Conservation (phyloP, 2,329 filamentous ascomycete species). For the Xylariaceae sp. region DNA sequence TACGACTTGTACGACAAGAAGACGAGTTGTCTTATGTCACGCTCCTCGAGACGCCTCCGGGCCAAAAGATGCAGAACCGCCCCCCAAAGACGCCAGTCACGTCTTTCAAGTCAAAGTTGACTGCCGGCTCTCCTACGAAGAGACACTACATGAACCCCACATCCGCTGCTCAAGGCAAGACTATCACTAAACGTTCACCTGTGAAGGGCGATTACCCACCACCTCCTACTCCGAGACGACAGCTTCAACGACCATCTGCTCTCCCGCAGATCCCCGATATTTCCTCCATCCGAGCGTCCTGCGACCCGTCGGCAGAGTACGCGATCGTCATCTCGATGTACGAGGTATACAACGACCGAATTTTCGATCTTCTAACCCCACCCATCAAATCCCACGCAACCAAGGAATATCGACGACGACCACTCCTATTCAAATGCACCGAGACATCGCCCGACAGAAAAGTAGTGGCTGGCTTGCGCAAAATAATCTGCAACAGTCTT, state of each 20-base stretch:
- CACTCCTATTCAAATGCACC: slow-evolving; percentile 87
- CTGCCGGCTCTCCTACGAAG: slow-evolving; percentile 25
- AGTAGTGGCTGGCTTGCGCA: slow-evolving; percentile 85
- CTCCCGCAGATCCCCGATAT: slow-evolving; percentile 74
- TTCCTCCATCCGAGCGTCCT: slow-evolving; percentile 61
- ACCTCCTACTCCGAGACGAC: slow-evolving; percentile 56
- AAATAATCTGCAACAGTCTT: slow-evolving; percentile 79
- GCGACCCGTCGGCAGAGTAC: slow-evolving; percentile 72
- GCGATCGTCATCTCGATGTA: slow-evolving; percentile 94
- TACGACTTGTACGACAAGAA: slow-evolving; percentile 39
- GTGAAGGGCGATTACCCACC: slow-evolving; percentile 48
- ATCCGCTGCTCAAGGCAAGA: slow-evolving; percentile 42
- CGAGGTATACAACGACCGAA: slow-evolving; percentile 97
- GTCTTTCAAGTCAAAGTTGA: slow-evolving; percentile 29
- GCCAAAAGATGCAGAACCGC: slow-evolving; percentile 11
- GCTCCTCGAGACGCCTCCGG: slow-evolving; percentile 26
- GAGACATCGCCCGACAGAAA: slow-evolving; percentile 88
- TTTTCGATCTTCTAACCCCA: slow-evolving; percentile 83
- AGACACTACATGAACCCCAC: slow-evolving; percentile 45
- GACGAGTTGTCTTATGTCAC: slow-evolving; percentile 26
- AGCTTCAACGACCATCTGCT: slow-evolving; percentile 64
- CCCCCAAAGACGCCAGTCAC: slow-evolving; percentile 17
- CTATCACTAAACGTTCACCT: slow-evolving; percentile 41
- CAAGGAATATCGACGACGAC: slow-evolving; percentile 70
- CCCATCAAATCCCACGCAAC: slow-evolving; percentile 55